Evolutionary conservation across 495 filamentous ascomycete species (phyloP).

Genomic region (Apodospora peruviana): DNA sequence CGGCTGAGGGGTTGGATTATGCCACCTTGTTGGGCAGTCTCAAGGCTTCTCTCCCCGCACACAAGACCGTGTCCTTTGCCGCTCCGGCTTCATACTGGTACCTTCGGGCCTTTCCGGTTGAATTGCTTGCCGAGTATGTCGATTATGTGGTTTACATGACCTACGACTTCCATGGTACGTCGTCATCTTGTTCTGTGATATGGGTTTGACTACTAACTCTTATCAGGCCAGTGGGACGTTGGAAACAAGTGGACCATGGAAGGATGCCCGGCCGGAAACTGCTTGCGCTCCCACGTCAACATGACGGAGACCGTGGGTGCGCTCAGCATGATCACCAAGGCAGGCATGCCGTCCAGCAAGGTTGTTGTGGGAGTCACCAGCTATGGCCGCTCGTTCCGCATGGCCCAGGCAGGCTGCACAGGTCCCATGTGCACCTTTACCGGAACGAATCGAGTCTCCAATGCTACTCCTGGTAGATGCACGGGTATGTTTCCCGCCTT

Average conservation of each 20-base stretch:
- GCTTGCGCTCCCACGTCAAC: constrained; percentile 38
- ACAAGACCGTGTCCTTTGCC: constrained; percentile 21
- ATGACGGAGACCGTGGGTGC: constrained; percentile 29
- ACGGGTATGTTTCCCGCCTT: too few species aligned
- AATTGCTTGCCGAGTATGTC: constrained; percentile 14
- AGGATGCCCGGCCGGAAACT: constrained; percentile 28
- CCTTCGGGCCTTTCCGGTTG: constrained; percentile 22
- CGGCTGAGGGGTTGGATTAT: constrained; percentile 16
- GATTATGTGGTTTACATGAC: constrained; percentile 31
- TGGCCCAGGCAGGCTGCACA: constrained; percentile 6
- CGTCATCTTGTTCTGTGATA: neutral
- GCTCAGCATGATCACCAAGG: constrained; percentile 44
- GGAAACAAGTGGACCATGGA: constrained; percentile 6
- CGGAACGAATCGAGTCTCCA: constrained; percentile 6
- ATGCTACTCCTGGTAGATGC: constrained; percentile 28
- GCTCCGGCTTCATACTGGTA: constrained; percentile 28
- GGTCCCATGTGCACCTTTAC: constrained; percentile 11
- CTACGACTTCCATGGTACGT: constrained; percentile 22
- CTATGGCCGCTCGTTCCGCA: constrained; percentile 36
- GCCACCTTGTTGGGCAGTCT: constrained; percentile 15
- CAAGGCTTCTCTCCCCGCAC: constrained; percentile 5
- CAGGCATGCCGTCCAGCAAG: constrained; percentile 35
- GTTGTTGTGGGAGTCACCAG: constrained; percentile 34
- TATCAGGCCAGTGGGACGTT: constrained; percentile 10
- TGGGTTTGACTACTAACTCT: neutral